Base-by-base conservation (phyloP, 352 stramenopile species). In the Blastocystis sp. region DNA sequence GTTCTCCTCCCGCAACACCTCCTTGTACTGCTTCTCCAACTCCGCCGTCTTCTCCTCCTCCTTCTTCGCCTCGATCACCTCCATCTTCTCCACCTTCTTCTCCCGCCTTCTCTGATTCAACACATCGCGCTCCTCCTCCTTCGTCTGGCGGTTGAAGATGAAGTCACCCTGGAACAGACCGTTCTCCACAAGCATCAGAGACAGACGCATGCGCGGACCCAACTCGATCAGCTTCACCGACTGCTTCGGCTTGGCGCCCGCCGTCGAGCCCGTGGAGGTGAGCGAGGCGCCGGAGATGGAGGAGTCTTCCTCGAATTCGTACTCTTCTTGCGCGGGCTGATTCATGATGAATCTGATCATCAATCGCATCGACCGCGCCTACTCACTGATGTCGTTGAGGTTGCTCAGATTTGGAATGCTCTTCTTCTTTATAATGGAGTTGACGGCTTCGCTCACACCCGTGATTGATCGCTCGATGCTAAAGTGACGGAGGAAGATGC, bases 361-460 rank as follows among this genome's bases (percentile, higher is more conserved):
- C 31, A 66, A 63, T 60, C 19, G 2, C 37, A 26, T 29, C 19
- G 12, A 13, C 41, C 96, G 92, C 63, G 98, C 94, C 91, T 97
- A 99, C 92, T 98, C 96, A 62, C 94, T 96, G 91, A 98, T 98
- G 90, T 98, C 96, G 60, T 98, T 93, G 12, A 98, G 93, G 90
- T 97, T 97, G 91, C 93, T 93, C 13, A 99, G 92, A 91, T 98
- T 96, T n/a, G 78, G 78, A n/a, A 88, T 9, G 3, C 10, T 4
- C 41, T 70, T 51, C 41, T 88, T 88, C 50, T 88, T 88, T 9
- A 88, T n/a, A 35, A 88, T 78, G 26, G 31, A 31, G 10, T 51
- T 41, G n/a, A 88, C 51, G n/a, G 62, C 78, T 12, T 79, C 10
- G 55, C 62, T 60, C 19, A 88, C 45, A 12, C 78, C 78, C 45